A percentile compares a stretch with the other conserved stretches of the same genome.
These are phyloP conservation scores for Porphyrellus sp. DNA, from an alignment of 1,284 basidiomycete species.

Conservation along the genomic window DNA sequence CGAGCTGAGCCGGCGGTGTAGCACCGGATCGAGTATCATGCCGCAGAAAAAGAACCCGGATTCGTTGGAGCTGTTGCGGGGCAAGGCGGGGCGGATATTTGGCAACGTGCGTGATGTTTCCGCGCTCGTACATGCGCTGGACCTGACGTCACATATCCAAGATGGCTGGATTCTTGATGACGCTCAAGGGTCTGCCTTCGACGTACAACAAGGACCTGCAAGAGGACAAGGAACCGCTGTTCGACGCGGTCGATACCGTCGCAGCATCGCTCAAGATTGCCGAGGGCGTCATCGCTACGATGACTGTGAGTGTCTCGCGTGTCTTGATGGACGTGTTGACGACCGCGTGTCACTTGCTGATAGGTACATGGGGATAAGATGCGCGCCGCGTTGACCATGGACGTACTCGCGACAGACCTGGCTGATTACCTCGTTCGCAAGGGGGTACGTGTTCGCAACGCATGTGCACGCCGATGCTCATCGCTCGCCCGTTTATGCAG, in stretches of 20 bases:
- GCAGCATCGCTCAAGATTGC: constrained; percentile 90
- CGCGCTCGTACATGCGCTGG: neutral
- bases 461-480: neutral
- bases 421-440: constrained; percentile 98
- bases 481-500: constrained; percentile 36
- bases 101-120: constrained; percentile 62
- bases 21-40: constrained; percentile 99
- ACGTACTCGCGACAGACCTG: constrained; percentile 95
- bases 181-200: constrained; percentile 93
- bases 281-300: constrained; percentile 90
- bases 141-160: neutral
- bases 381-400: constrained; percentile 88
- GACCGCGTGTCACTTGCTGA: neutral
- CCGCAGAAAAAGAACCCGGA: constrained; percentile 99
- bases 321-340: neutral
- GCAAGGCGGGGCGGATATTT: constrained; percentile 93
- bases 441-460: constrained; percentile 61
- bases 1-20: constrained; percentile 38
- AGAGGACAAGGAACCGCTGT: constrained; percentile 97
- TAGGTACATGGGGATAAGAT: constrained; percentile 92
- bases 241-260: constrained; percentile 90
- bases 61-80: constrained; percentile 90
- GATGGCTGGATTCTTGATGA: constrained; percentile 99
- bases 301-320: constrained; percentile 53
- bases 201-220: constrained; percentile 99